phyloP scores from a whole-genome alignment of 257 asterid species.

The Capsicum pubescens region DNA sequence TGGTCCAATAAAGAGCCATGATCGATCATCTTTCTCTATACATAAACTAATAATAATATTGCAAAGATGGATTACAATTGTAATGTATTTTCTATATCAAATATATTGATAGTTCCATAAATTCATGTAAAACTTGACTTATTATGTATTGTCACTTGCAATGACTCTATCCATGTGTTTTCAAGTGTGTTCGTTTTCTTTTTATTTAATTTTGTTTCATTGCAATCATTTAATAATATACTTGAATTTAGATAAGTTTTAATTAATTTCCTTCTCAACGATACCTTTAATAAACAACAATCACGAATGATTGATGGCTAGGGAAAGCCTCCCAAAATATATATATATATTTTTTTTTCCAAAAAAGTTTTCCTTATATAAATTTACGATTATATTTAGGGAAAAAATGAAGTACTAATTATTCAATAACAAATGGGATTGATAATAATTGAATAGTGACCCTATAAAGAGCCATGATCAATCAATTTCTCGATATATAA shows the following conservation, averaged over 20 bases:
- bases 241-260: slow-evolving; percentile 41
- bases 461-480: slow-evolving; percentile 51
- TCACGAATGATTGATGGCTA: slow-evolving; percentile 14
- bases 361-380: not conserved
- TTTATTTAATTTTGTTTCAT: slow-evolving; percentile 29
- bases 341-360: not conserved
- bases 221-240: slow-evolving; percentile 42
- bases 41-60: not conserved
- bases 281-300: not conserved
- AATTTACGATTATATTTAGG: not conserved
- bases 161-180: slow-evolving; percentile 30
- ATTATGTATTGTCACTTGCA: slow-evolving; percentile 37
- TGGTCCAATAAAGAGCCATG: slow-evolving; percentile 66
- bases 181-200: slow-evolving; percentile 38
- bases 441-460: slow-evolving; percentile 59
- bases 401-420: not conserved
- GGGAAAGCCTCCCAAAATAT: not conserved
- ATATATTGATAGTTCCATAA: slow-evolving; percentile 29
- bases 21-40: slow-evolving; percentile 40
- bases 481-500: slow-evolving; percentile 34
- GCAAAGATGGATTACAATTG: not conserved
- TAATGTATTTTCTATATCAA: slow-evolving; percentile 26
- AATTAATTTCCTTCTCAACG: not conserved
- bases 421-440: slow-evolving; percentile 43
- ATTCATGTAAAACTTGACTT: slow-evolving; percentile 8